Evolutionary conservation across 2,329 filamentous ascomycete genomes (phyloP).

Genomic region (Botrytis tulipae): DNA sequence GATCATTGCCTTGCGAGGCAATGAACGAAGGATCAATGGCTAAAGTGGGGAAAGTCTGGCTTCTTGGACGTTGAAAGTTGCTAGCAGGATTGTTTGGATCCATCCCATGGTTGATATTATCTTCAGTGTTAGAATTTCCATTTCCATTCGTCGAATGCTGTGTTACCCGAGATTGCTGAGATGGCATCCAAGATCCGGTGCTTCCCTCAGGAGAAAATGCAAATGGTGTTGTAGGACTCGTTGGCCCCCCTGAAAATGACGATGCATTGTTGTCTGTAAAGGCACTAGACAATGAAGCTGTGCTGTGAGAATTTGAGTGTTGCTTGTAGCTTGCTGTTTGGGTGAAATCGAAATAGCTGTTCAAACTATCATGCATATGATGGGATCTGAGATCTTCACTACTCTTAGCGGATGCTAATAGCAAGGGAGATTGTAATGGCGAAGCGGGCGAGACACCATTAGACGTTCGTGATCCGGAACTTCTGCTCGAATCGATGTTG

Average conservation of each 20-base stretch:
- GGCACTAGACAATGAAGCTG: slow-evolving; percentile 64
- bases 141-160: slow-evolving; percentile 29
- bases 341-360: slow-evolving; percentile 59
- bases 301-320: slow-evolving; percentile 64
- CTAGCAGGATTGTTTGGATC: slow-evolving; percentile 28
- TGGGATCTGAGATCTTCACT: slow-evolving; percentile 61
- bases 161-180: slow-evolving; percentile 49
- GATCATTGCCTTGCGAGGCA: slow-evolving; percentile 50
- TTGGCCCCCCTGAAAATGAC: slow-evolving; percentile 67
- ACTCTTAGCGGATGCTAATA: slow-evolving; percentile 62
- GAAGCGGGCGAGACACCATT: slow-evolving; percentile 71
- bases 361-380: slow-evolving; percentile 48
- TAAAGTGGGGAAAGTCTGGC: slow-evolving; percentile 79
- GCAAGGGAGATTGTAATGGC: slow-evolving; percentile 67
- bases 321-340: slow-evolving; percentile 52
- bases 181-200: slow-evolving; percentile 62
- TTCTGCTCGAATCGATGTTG: slow-evolving; percentile 51
- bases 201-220: slow-evolving; percentile 73
- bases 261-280: slow-evolving; percentile 63
- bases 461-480: slow-evolving; percentile 61
- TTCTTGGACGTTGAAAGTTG: slow-evolving; percentile 71
- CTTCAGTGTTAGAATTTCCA: slow-evolving; percentile 10
- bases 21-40: slow-evolving; percentile 57
- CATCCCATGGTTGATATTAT: slow-evolving; percentile 10
- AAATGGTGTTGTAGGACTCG: slow-evolving; percentile 74